A percentile compares a stretch with the other conserved stretches of the same genome.
Evolutionary conservation across 2,329 filamentous ascomycete species (phyloP).

Genomic region (Exutisphaerella laricina): DNA sequence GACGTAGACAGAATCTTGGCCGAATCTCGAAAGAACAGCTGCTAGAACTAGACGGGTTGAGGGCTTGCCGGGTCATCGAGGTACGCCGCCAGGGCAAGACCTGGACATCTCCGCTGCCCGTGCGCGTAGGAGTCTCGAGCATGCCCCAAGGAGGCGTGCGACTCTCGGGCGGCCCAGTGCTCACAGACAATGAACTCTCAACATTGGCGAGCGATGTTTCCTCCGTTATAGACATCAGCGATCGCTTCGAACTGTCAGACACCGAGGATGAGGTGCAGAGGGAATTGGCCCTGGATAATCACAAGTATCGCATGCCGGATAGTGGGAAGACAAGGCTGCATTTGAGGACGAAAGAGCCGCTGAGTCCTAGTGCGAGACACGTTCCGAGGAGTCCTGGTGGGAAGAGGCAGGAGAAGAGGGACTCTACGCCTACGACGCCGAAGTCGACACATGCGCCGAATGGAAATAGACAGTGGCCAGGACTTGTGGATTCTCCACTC

Average conservation of each 20-base stretch:
- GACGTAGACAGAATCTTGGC: constrained; percentile 49
- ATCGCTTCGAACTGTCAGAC: constrained; percentile 48
- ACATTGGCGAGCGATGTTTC: constrained; percentile 43
- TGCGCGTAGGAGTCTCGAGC: not conserved
- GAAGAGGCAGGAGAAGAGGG: constrained; percentile 4
- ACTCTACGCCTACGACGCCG: constrained; percentile 18
- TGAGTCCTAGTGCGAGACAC: constrained; percentile 24
- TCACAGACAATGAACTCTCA: constrained; percentile 36
- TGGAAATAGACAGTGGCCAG: constrained; percentile 16
- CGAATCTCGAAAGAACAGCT: constrained; percentile 66
- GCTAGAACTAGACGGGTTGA: constrained; percentile 61
- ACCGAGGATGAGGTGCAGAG: constrained; percentile 47
- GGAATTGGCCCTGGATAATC: constrained; percentile 48
- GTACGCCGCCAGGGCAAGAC: constrained; percentile 63
- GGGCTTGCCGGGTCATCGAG: constrained; percentile 48
- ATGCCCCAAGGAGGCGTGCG: constrained; percentile 29
- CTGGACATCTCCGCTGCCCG: constrained; percentile 50
- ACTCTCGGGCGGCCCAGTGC: constrained; percentile 27
- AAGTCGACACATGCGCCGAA: not conserved
- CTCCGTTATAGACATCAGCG: constrained; percentile 49
- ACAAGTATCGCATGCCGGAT: constrained; percentile 70
- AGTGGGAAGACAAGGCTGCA: constrained; percentile 54
- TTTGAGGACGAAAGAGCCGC: constrained; percentile 29
- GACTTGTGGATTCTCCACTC: constrained; percentile 5
- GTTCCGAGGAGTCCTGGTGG: constrained; percentile 7